Conservation (phyloP, 345 rosid species). For the Bruguiera parviflora region DNA sequence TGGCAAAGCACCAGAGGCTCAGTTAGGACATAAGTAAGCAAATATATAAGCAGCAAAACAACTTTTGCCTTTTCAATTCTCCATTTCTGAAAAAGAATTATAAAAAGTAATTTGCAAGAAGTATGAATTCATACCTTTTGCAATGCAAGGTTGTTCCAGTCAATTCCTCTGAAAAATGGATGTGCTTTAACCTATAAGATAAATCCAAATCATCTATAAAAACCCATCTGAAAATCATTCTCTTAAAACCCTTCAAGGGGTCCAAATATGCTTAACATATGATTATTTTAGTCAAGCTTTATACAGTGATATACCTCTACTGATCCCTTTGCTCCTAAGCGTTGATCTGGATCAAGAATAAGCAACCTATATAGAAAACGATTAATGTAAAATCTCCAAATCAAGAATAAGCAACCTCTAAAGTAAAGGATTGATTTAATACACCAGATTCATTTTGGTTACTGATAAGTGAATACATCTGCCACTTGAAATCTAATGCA, state of each 20-base stretch:
- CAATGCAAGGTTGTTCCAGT: slow-evolving; percentile 67
- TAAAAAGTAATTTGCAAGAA: background rate
- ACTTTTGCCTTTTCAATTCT: background rate
- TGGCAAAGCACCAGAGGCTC: no score
- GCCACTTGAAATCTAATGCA: no score
- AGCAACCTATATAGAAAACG: slow-evolving; percentile 47
- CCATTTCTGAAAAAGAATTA: background rate
- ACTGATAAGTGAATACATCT: no score
- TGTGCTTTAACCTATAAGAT: slow-evolving; percentile 63
- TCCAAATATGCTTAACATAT: no score
- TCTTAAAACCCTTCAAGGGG: background rate
- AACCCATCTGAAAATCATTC: slow-evolving; percentile 3
- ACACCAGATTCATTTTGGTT: no score
- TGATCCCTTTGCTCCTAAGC: slow-evolving; percentile 69
- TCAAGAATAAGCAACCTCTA: no score
- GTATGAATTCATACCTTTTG: slow-evolving; percentile 46
- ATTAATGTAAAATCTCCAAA: background rate
- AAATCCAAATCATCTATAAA: slow-evolving; percentile 6
- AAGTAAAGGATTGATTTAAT: no score
- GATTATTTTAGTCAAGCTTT: slow-evolving; percentile 1
- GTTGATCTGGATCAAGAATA: slow-evolving; percentile 58
- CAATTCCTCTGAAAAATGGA: slow-evolving; percentile 62
- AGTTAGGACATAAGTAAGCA: background rate
- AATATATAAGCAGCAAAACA: background rate
- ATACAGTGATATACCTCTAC: slow-evolving; percentile 48